These are phyloP conservation scores for Aspergillus haitiensis DNA, from an alignment of 495 filamentous ascomycete species.

Conservation along the genomic window DNA sequence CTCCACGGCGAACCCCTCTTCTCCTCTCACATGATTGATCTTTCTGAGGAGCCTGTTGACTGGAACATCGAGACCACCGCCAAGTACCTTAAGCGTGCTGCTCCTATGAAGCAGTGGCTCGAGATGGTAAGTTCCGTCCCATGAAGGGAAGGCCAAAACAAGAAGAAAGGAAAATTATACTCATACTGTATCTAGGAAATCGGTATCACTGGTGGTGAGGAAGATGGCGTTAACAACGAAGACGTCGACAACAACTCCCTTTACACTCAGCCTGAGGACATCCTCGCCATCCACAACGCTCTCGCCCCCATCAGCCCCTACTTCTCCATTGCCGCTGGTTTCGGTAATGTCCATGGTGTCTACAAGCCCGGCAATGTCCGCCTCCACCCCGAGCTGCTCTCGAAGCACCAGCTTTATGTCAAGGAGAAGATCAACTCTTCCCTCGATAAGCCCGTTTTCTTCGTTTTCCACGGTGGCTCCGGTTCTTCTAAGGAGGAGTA, in stretches of 20 bases:
- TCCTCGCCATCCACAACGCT: slow-evolving; percentile 81
- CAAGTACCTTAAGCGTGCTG: slow-evolving; percentile 84
- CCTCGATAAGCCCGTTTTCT: slow-evolving; percentile 90
- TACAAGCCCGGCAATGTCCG: slow-evolving; percentile 98
- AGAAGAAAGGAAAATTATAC: not conserved
- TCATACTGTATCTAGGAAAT: slow-evolving; percentile 58
- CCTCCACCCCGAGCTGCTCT: slow-evolving; percentile 89
- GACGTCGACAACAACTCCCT: slow-evolving; percentile 91
- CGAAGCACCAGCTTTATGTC: slow-evolving; percentile 91
- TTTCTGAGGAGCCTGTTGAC: slow-evolving; percentile 84
- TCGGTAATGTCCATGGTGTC: slow-evolving; percentile 98
- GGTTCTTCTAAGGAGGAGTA: slow-evolving; percentile 89
- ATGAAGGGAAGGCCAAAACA: not conserved
- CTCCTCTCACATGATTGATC: slow-evolving; percentile 96
- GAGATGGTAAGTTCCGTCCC: slow-evolving; percentile 73
- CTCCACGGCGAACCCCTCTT: slow-evolving; percentile 88
- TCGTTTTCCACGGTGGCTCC: slow-evolving; percentile 98
- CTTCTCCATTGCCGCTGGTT: slow-evolving; percentile 97
- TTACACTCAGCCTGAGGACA: slow-evolving; percentile 97
- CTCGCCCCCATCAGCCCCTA: slow-evolving; percentile 80
- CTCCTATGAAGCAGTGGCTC: slow-evolving; percentile 96
- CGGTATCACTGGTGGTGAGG: slow-evolving; percentile 92
- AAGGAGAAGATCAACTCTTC: slow-evolving; percentile 65
- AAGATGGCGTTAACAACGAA: slow-evolving; percentile 75
- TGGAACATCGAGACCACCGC: slow-evolving; percentile 90